Conservation (phyloP, 2,329 filamentous ascomycete genomes). For the Madurella fahalii region DNA sequence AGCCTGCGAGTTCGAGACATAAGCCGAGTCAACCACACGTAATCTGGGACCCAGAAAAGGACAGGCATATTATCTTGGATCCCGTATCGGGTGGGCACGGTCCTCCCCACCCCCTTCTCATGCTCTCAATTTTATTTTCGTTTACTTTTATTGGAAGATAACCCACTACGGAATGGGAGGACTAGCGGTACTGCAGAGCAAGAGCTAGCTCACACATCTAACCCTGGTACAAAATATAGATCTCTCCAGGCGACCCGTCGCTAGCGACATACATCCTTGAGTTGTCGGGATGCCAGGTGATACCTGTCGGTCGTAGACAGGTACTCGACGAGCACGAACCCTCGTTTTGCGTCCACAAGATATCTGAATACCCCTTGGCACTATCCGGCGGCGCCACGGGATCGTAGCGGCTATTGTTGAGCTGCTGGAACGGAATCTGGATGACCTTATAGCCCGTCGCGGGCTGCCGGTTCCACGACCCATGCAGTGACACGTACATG, state of each 20-base stretch:
- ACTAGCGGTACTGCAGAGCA: too few relatives aligned
- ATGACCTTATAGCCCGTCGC: slow-evolving; percentile 38
- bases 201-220: not conserved
- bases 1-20: too few relatives aligned
- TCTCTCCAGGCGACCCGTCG: slow-evolving; percentile 11
- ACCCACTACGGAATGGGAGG: too few relatives aligned
- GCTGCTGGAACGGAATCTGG: slow-evolving; percentile 32
- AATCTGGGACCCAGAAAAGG: too few relatives aligned
- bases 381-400: slow-evolving; percentile 31
- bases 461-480: slow-evolving; percentile 47
- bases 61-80: too few relatives aligned
- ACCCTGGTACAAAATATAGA: slow-evolving; percentile 14
- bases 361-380: slow-evolving; percentile 30
- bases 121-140: too few relatives aligned
- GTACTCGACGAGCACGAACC: slow-evolving; percentile 22
- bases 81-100: too few relatives aligned
- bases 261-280: slow-evolving; percentile 14
- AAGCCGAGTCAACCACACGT: too few relatives aligned
- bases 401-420: slow-evolving; percentile 28
- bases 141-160: too few relatives aligned
- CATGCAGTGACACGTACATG: slow-evolving; percentile 59
- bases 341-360: slow-evolving; percentile 33
- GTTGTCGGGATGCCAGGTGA: slow-evolving; percentile 10
- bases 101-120: too few relatives aligned
- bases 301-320: slow-evolving; percentile 8